These are phyloP conservation scores for Clonostachys rhizophaga DNA, from an alignment of 2,329 filamentous ascomycete genomes.

Conservation along the genomic window DNA sequence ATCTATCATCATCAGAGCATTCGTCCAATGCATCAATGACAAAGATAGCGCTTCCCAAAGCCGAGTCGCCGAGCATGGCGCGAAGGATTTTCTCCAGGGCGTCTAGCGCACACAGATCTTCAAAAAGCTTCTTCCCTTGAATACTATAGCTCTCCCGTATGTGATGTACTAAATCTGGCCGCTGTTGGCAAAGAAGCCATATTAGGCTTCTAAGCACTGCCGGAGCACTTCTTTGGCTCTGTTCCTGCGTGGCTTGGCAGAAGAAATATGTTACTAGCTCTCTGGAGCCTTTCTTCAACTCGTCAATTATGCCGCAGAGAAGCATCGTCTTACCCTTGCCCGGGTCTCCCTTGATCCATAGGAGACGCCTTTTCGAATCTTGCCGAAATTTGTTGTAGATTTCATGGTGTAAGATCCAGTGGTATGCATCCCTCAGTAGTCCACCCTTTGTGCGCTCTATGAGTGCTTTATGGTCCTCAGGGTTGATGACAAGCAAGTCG, in stretches of 20 bases:
- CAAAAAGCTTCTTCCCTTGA: constrained; percentile 26
- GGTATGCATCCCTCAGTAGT: constrained; percentile 20
- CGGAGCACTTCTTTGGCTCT: constrained; percentile 27
- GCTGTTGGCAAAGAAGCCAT: constrained; percentile 27
- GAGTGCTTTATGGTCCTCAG: constrained; percentile 22
- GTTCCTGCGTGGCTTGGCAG: constrained; percentile 30
- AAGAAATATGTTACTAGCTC: constrained; percentile 29
- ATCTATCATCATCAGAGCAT: constrained; percentile 13
- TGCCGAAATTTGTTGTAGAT: constrained; percentile 10
- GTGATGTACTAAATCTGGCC: not conserved
- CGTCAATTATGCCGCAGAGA: constrained; percentile 25
- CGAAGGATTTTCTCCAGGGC: constrained; percentile 28
- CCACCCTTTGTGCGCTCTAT: constrained; percentile 27
- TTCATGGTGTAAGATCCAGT: constrained; percentile 23
- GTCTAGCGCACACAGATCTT: constrained; percentile 27
- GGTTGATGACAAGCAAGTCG: constrained; percentile 18
- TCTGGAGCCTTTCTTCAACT: constrained; percentile 10
- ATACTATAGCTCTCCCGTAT: constrained; percentile 3
- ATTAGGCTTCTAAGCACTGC: constrained; percentile 36
- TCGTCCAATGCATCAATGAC: constrained; percentile 44
- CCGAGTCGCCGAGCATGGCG: constrained; percentile 27
- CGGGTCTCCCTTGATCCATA: constrained; percentile 30
- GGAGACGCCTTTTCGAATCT: constrained; percentile 9
- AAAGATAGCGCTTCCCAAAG: constrained; percentile 18
- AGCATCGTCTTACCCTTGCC: constrained; percentile 40